phyloP scores from a whole-genome alignment of 2,329 filamentous ascomycete genomes.

The Trichoderma cornu-damae region DNA sequence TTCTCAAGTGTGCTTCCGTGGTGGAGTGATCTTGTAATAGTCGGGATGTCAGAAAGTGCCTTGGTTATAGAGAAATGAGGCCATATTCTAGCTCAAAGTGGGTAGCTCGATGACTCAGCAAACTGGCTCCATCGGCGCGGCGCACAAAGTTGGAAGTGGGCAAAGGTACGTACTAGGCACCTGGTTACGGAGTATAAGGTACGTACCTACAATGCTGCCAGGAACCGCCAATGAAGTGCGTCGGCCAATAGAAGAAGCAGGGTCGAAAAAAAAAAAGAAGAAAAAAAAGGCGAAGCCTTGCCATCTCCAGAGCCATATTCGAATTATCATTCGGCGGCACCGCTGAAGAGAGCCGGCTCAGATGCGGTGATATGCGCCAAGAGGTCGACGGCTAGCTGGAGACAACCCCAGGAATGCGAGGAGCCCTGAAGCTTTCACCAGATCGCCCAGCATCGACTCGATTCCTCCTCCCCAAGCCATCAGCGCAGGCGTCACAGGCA shows the following conservation, averaged over 20 bases:
- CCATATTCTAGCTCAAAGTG: constrained; percentile 34
- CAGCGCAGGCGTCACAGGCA: not conserved
- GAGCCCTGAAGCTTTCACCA: constrained; percentile 23
- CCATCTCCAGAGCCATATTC: not conserved
- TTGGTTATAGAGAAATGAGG: constrained; percentile 36
- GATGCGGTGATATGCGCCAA: constrained; percentile 26
- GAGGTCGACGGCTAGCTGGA: constrained; percentile 22
- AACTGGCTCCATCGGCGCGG: constrained; percentile 9
- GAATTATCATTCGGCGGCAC: not conserved
- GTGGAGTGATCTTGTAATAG: constrained; percentile 23
- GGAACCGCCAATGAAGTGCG: constrained; percentile 7
- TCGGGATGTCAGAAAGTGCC: not conserved
- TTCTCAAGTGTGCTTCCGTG: constrained; percentile 23
- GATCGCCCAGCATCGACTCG: constrained; percentile 21
- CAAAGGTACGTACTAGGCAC: not conserved
- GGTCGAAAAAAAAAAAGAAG: no score
- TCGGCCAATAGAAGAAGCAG: no score
- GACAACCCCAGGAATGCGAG: constrained; percentile 30
- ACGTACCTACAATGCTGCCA: not conserved
- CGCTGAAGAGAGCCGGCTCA: not conserved
- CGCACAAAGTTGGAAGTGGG: constrained; percentile 1
- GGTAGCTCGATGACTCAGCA: constrained; percentile 34
- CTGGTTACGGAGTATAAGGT: no score
- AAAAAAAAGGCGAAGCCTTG: constrained; percentile 7
- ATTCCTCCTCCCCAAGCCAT: constrained; percentile 14